phyloP scores from a whole-genome alignment of 2,329 filamentous ascomycete species.

The Zymoseptoria tritici region DNA sequence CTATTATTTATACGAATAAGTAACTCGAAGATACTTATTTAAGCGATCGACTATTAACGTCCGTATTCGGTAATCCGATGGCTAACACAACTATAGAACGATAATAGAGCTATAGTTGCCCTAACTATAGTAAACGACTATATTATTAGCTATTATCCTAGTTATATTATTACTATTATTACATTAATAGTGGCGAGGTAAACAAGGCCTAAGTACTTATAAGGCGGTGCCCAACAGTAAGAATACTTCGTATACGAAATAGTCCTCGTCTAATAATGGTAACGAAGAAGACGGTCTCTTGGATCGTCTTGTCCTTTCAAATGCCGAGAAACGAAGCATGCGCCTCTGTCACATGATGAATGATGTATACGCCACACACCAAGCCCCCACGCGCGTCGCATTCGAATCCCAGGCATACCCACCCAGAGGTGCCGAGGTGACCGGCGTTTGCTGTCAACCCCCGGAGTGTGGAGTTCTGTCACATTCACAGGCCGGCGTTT shows the following conservation, averaged over 20 bases:
- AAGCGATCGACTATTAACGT: too few relatives aligned
- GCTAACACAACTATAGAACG: too few relatives aligned
- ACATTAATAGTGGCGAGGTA: too few relatives aligned
- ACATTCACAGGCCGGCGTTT: background rate
- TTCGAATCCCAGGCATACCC: background rate
- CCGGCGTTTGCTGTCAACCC: background rate
- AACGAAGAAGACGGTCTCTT: background rate
- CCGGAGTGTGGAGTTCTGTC: background rate
- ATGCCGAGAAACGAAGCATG: background rate
- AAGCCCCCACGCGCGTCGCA: background rate
- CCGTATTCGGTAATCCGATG: too few relatives aligned
- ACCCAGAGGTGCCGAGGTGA: background rate
- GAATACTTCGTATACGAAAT: background rate
- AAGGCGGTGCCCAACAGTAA: background rate
- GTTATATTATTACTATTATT: too few relatives aligned
- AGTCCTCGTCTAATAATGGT: background rate
- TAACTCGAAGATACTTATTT: too few relatives aligned
- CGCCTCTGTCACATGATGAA: background rate
- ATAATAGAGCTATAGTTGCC: too few relatives aligned
- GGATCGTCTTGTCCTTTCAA: background rate
- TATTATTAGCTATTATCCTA: too few relatives aligned
- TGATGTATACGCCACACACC: background rate
- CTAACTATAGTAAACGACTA: too few relatives aligned
- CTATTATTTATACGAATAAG: too few relatives aligned
- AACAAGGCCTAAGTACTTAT: too few relatives aligned